Percentiles rank a stretch among this genome's conserved stretches.
These are phyloP conservation scores for Fusarium burgessii DNA, from an alignment of 2,329 filamentous ascomycete species.

Conservation along the genomic window DNA sequence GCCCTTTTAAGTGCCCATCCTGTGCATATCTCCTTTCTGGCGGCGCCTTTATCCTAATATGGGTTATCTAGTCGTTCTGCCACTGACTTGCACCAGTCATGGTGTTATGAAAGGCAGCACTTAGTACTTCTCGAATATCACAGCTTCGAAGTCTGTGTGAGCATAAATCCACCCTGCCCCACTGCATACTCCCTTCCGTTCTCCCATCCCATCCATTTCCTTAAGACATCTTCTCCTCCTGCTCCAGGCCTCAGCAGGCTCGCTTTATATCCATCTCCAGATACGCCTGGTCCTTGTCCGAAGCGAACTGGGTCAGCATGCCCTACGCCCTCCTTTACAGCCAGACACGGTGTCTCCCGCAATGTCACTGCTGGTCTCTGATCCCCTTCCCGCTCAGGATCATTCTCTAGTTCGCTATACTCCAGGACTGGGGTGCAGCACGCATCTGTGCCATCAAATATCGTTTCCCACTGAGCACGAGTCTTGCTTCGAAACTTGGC, in stretches of 20 bases:
- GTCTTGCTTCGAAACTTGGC: constrained; percentile 75
- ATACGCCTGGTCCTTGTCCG: constrained; percentile 74
- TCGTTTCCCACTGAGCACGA: constrained; percentile 81
- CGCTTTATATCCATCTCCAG: constrained; percentile 76
- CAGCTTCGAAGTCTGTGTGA: constrained; percentile 53
- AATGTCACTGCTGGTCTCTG: constrained; percentile 79
- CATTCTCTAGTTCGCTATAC: constrained; percentile 74
- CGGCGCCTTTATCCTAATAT: neutral
- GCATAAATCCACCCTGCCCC: constrained; percentile 70
- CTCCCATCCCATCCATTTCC: constrained; percentile 82
- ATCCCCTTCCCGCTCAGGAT: constrained; percentile 68
- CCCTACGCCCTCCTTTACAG: constrained; percentile 62
- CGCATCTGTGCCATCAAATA: constrained; percentile 93
- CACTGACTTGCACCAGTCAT: neutral
- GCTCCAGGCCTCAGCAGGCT: constrained; percentile 71
- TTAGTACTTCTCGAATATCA: constrained; percentile 25
- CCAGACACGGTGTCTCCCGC: constrained; percentile 74
- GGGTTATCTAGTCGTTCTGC: neutral
- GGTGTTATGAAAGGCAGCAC: neutral
- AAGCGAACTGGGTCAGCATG: constrained; percentile 52
- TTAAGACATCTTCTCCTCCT: constrained; percentile 77
- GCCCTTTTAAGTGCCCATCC: constrained; percentile 9
- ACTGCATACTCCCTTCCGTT: constrained; percentile 78
- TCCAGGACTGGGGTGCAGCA: constrained; percentile 91
- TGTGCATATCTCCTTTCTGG: neutral